phyloP scores from a whole-genome alignment of 352 stramenopile species.

The Chrysophaeum taylorii region DNA sequence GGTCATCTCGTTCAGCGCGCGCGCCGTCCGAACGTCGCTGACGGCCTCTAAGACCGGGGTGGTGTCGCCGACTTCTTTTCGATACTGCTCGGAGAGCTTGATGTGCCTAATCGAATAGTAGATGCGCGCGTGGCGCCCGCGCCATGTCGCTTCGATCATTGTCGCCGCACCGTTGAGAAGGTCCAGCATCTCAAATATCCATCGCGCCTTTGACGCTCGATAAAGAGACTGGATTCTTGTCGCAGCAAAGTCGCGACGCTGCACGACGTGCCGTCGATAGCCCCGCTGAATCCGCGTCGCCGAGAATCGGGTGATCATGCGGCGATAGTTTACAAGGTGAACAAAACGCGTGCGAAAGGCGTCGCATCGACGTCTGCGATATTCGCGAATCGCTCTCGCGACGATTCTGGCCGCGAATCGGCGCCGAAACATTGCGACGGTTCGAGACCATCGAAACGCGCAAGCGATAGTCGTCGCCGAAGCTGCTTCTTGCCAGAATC shows the following conservation, averaged over 20 bases:
- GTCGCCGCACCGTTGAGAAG: neutral
- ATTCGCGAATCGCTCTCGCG: neutral
- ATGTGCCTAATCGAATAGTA: neutral
- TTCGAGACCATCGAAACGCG: too few relatives aligned
- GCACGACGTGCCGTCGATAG: neutral
- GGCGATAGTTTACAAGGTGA: neutral
- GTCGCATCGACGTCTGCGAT: neutral
- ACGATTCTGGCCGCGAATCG: neutral
- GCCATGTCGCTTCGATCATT: neutral
- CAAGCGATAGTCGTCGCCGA: too few relatives aligned
- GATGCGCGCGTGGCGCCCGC: neutral
- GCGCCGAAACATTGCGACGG: too few relatives aligned
- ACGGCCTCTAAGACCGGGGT: neutral
- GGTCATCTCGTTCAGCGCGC: neutral
- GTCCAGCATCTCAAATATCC: neutral
- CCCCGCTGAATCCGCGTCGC: neutral
- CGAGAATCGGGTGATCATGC: neutral
- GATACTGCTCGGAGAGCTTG: neutral
- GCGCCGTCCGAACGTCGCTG: neutral
- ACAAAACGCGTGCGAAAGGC: neutral
- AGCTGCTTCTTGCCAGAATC: too few relatives aligned
- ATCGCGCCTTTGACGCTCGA: neutral
- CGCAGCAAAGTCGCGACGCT: neutral
- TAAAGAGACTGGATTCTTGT: neutral
- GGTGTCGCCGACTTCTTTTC: neutral